A percentile compares a stretch with the other conserved stretches of the same genome.
Conservation (phyloP, 768 basidiomycete species). For the Saitozyma sp. region DNA sequence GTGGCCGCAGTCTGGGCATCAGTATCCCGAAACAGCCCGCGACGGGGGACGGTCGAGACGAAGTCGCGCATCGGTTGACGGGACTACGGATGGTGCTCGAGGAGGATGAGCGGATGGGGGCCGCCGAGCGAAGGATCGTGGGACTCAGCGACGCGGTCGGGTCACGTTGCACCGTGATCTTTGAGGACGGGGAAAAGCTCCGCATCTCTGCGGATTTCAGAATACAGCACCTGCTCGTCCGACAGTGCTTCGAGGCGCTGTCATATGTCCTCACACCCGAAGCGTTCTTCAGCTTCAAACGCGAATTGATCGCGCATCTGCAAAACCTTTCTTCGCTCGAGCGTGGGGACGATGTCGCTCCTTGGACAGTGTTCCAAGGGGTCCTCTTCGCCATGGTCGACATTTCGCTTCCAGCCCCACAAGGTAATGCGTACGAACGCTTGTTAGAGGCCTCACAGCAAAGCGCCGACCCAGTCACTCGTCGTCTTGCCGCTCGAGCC, state of each 20-base stretch:
- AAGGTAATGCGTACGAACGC: no score
- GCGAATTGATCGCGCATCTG: constrained; percentile 51
- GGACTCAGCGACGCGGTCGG: constrained; percentile 59
- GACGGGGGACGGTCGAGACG: constrained; percentile 14
- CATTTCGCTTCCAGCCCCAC: no score
- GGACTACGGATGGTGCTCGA: constrained; percentile 31
- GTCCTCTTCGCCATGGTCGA: constrained; percentile 14
- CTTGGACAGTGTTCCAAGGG: constrained; percentile 17
- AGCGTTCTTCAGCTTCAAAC: constrained; percentile 62
- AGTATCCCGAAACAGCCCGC: constrained; percentile 4
- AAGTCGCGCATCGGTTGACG: constrained; percentile 27
- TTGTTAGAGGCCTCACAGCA: no score
- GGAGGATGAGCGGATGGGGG: constrained; percentile 9
- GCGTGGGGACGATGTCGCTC: neutral
- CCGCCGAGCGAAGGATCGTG: constrained; percentile 49
- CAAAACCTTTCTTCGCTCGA: neutral
- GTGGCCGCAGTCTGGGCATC: constrained; percentile 53
- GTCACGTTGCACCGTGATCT: constrained; percentile 61
- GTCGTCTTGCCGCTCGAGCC: constrained; percentile 23
- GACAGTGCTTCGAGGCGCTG: constrained; percentile 64
- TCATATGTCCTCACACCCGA: constrained; percentile 64
- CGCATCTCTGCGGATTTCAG: constrained; percentile 62
- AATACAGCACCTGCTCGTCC: constrained; percentile 62
- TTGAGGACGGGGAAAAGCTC: constrained; percentile 58
- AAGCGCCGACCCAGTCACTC: constrained; percentile 19